phyloP scores from a whole-genome alignment of 2,329 filamentous ascomycete genomes.

The Colletotrichum sp. region DNA sequence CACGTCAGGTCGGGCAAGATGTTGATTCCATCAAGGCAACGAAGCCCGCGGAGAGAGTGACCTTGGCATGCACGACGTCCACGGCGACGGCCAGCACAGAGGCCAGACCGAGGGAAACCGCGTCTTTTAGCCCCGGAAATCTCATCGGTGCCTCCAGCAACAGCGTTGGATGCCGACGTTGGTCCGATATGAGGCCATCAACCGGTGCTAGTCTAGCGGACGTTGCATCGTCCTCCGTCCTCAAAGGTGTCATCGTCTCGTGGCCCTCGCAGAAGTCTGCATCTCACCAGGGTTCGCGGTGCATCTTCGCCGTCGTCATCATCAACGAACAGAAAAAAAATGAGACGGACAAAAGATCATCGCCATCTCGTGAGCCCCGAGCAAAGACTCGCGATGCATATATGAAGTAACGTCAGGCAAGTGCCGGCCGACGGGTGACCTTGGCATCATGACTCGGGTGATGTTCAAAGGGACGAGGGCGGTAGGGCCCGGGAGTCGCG shows the following conservation, averaged over 20 bases:
- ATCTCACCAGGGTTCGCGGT: background rate
- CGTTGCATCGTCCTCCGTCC: background rate
- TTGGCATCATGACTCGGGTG: slow-evolving; percentile 8
- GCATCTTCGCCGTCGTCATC: background rate
- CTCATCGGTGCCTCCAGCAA: background rate
- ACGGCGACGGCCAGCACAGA: background rate
- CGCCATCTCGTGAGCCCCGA: background rate
- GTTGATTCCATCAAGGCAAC: background rate
- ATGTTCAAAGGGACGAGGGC: background rate
- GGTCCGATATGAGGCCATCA: background rate
- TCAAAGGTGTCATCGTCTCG: background rate
- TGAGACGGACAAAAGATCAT: background rate
- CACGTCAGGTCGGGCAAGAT: background rate
- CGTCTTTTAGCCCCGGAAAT: background rate
- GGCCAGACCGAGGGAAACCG: background rate
- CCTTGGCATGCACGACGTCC: background rate
- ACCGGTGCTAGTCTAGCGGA: background rate
- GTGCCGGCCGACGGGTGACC: slow-evolving; percentile 3
- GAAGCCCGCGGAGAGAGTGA: background rate
- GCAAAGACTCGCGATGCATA: background rate
- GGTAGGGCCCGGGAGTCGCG: slow-evolving; percentile 1
- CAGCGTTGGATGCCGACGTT: background rate
- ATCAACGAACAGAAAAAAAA: background rate
- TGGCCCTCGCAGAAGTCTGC: background rate
- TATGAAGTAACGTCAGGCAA: slow-evolving; percentile 10